Base-by-base conservation (phyloP, 768 basidiomycete species). In the Leccinum imitatum region DNA sequence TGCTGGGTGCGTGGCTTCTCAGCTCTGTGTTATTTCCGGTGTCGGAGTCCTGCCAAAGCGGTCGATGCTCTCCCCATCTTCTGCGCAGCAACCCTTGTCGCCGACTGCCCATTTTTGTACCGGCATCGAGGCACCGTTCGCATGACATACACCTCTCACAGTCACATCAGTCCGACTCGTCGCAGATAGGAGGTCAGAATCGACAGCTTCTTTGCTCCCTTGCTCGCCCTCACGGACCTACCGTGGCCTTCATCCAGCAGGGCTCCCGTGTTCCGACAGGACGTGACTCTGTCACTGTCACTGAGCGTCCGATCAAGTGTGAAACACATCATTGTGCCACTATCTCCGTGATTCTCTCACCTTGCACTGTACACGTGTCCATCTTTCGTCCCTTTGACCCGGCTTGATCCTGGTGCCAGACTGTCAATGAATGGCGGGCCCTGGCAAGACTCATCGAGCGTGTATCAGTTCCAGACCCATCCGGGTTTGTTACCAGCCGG, bases 81-180 rank as follows among this genome's bases (percentile, higher is more conserved):
- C 17, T 58, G 53, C 57, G 58, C 59, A 59, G 48, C 57, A 25
- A 39, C 21, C 31, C 52, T 53, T 35, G 17, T 27, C 33, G 52
- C 33, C 25, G 33, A 25, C 14, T 21, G 3, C 27, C 44, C 21
- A 47, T 56, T 58, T 58, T 56, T 59, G 44, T 56, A 19, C 30
- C 44, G 0, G 19, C 44, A 13, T 46, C 31, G 27, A 56, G 54
- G 44, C 54, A 56, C 54, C 31, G 31, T 52, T 52, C 51, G 51
- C 51, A 19, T 52, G 51, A 52, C 51, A 33, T 19, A 19, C 6
- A n/a, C 30, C 37, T 39, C 37, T 15, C 25, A 44, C 15, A 54
- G 17, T 54, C 53, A 33, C 33, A 54, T 41, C 25, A 15, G 27
- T 30, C 19, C 9, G 13, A 51, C n/a, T n/a, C 57, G n/a, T n/a